Base-by-base conservation (phyloP, 768 basidiomycete genomes). In the Pleurotus platypus region DNA sequence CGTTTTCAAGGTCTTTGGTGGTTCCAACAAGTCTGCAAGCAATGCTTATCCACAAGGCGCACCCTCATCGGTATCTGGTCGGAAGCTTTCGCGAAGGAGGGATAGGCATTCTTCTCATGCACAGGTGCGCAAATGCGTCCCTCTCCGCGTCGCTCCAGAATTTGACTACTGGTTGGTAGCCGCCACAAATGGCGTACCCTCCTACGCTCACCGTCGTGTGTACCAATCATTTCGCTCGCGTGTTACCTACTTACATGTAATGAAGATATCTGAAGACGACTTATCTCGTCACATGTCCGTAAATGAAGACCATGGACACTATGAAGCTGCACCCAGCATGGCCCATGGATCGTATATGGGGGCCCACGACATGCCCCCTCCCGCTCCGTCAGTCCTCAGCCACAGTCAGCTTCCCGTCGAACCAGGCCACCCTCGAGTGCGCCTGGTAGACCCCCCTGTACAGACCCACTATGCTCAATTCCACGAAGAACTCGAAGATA, bases 1-100 rank as follows among this genome's bases (percentile, higher is more conserved):
- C 59, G 59, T 63, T 59, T 70, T 60, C 66, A 68, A 58, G 49
- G 63, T 61, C 49, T 69, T 49, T 53, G 58, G 56, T 62, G 59
- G 46, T 54, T 63, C 43, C 45, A 66, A 59, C 50, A 64, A 13
- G 43, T 66, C 63, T 5, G 60, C 22, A 8, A 30, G 4, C 18
- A 8, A 43, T 51, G 42, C 16, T n/a, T 56, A 55, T 27, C 9
- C 26, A n/a, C 42, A 46, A 53, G 35, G 37, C 24, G 9, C 22
- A 54, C 12, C 51, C 16, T 37, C 37, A 18, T 37, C 39, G n/a
- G 13, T 20, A 13, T 51, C 49, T 13, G 49, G 49, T 54, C 39
- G 51, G 16, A 35, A 39, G 24, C 37, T 54, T 12, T 42, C 42
- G 20, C 51, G 51, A 12, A 39, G 51, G 22, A 37, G 51, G 18